phyloP scores from a whole-genome alignment of 345 rosid genomes.

The Nephelium lappaceum region DNA sequence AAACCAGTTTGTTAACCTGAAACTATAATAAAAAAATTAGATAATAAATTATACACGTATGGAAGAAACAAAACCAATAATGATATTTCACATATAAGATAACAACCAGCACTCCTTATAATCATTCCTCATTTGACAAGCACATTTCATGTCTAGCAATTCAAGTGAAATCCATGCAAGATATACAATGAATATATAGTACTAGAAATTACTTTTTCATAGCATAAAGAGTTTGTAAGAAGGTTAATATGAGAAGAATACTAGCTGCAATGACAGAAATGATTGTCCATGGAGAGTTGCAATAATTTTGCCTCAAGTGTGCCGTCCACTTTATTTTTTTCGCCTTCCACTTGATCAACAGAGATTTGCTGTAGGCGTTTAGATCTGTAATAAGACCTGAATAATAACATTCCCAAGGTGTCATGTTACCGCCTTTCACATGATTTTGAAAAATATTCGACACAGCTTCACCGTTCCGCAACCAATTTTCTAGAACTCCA shows the following conservation, averaged over 20 bases:
- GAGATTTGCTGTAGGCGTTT: background rate
- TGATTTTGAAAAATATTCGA: no score
- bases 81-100: no score
- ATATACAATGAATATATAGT: background rate
- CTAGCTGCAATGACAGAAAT: conserved; percentile 15
- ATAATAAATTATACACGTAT: no score
- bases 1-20: no score
- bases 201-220: background rate
- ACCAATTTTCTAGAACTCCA: conserved; percentile 4
- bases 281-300: conserved; percentile 26
- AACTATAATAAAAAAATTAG: no score
- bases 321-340: no score
- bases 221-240: conserved; percentile 13
- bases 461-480: background rate
- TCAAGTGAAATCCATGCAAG: no score
- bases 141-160: no score
- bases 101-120: no score
- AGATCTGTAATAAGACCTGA: background rate
- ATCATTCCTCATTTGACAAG: no score
- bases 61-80: no score
- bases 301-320: conserved; percentile 9
- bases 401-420: background rate
- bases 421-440: accelerated
- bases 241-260: conserved; percentile 12
- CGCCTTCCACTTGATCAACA: conserved; percentile 25